Base-by-base conservation (phyloP, 2,329 filamentous ascomycete species). In the Aspergillus caelatus region DNA sequence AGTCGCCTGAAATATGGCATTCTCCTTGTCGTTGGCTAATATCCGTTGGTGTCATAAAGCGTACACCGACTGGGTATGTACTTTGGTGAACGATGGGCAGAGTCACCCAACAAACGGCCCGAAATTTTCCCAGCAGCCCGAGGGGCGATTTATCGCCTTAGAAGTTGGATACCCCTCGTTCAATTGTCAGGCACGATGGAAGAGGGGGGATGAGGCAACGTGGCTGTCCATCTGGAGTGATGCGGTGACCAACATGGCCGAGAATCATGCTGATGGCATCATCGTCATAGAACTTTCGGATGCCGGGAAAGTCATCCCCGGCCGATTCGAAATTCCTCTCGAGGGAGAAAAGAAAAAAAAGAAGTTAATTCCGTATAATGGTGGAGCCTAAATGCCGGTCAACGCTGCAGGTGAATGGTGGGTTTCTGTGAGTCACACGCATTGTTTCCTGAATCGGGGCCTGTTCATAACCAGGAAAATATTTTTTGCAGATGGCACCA, bases 371-470 rank as follows among this genome's bases (percentile, higher is more conserved):
- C 26, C 26, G 26, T 26, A 54, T 14, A 11, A 23, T 21, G 21
- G 52, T 39, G 52, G 52, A 55, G 52, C 52, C n/a, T 26, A 34
- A 55, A 55, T 55, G 52, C 52, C 32, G 14, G 52, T 55, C 34
- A 36, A 11, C 28, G 6, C 12, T 55, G 52, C 32, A 55, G 52
- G 21, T 32, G 21, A 36, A 9, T 54, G 52, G 52, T 54, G 52
- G 52, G 26, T 21, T 36, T 39, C 52, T 55, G 52, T 39, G 52
- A 55, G 52, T 55, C 52, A 55, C 52, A 55, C 52, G 52, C 32
- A 14, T 55, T 23, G 34, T 39, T 55, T 41, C 52, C 52, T 55
- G 4, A 39, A 55, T 28, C 6, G 32, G 52, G 52, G n/a, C 30
- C n/a, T 36, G 28, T 23, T 30, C 16, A 36, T 14, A 54, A 54